Base-by-base conservation (phyloP, 2,329 filamentous ascomycete species). In the Colletotrichum karsti region DNA sequence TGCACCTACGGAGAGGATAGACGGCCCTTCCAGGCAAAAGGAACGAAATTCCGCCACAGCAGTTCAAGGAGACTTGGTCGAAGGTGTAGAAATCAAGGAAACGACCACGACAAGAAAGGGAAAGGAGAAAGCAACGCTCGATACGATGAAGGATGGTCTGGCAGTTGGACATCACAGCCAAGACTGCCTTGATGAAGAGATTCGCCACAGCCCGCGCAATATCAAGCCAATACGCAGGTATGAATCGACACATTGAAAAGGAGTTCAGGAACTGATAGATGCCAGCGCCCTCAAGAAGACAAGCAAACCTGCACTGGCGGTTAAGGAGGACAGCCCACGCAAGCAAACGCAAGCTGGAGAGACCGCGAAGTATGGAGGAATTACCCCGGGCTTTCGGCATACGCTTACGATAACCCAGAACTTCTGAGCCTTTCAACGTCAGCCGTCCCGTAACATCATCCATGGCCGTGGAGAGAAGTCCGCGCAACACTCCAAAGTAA, bases 201-300 rank as follows among this genome's bases (percentile, higher is more conserved):
- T 15, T 15, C 18, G 24, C 8, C 41, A 41, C 20, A 37, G 30
- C 18, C 37, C 37, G 30, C 53, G 10, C 18, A 44, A 53, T 4
- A 39, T 20, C 9, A 67, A 58, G 24, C 60, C 64, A 12, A 26
- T 48, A 5, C 37, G 37, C 10, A 67, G 64, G 64, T 67, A 39
- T 3, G 51, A n/a, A 2, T 18, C 10, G 15, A 22, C 8, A 4
- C 13, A 37, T 7, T 13, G 33, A 26, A 20, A 5, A 6, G 22
- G 5, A 41, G 5, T 2, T 22, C 5, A 18, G 8, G 5, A 35
- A 58, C 58, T 67, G 9, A 67, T 20, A 2, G n/a, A 20, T 8
- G 5, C 12, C 13, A 67, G 63, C 26, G 63, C 28, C 15, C 50
- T 67, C 8, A 67, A 67, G 42, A 63, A 62, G 24, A 28, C 20